These are phyloP conservation scores for Linderniella brevidens DNA, from an alignment of 257 asterid genomes.

Conservation along the genomic window DNA sequence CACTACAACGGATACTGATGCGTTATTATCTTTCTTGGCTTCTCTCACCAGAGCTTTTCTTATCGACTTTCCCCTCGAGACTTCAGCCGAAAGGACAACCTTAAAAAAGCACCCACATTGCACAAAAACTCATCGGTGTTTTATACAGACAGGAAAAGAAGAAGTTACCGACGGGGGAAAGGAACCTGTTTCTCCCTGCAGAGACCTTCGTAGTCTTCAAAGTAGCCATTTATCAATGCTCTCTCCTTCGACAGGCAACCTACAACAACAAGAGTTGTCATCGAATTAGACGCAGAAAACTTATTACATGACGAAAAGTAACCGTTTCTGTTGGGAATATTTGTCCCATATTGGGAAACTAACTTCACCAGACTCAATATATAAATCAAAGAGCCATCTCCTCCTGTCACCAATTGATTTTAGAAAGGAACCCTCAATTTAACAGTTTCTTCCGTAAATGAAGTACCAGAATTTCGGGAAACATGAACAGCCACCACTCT, in stretches of 20 bases:
- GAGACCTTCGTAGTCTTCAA: slow-evolving; percentile 55
- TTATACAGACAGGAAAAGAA: not conserved
- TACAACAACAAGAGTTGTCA: slow-evolving; percentile 16
- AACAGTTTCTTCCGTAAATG: too few species aligned
- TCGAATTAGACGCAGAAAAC: not conserved
- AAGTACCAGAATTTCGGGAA: slow-evolving; percentile 58
- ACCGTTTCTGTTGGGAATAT: too few species aligned
- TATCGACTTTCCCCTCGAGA: slow-evolving; percentile 53
- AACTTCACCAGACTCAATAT: too few species aligned
- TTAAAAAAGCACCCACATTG: slow-evolving; percentile 14
- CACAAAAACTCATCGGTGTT: not conserved
- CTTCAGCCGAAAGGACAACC: slow-evolving; percentile 49
- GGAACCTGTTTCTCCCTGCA: slow-evolving; percentile 60
- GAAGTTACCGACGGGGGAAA: not conserved
- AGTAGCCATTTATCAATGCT: slow-evolving; percentile 37
- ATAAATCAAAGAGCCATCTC: too few species aligned
- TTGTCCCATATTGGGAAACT: too few species aligned
- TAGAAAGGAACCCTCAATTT: too few species aligned
- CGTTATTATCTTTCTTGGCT: slow-evolving; percentile 44
- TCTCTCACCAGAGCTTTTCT: slow-evolving; percentile 58
- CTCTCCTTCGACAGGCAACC: slow-evolving; percentile 38
- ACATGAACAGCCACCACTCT: slow-evolving; percentile 67
- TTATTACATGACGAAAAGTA: not conserved
- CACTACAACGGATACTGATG: slow-evolving; percentile 52
- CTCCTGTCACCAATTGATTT: too few species aligned